Conservation (phyloP, 2,329 filamentous ascomycete genomes). For the Tolypocladium endophyticum region DNA sequence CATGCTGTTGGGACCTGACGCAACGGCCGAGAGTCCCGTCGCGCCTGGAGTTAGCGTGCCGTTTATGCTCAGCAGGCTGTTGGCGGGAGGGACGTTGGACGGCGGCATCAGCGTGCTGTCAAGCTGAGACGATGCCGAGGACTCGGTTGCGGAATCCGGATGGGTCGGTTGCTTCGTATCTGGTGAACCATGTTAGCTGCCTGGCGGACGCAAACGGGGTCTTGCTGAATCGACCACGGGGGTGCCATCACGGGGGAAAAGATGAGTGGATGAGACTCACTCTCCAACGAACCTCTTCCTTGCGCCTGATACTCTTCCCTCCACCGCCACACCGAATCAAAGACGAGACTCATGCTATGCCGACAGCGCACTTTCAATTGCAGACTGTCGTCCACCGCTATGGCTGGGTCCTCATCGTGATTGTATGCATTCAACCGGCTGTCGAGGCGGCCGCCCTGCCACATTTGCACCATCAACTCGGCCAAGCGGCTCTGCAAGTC, state of each 20-base stretch:
- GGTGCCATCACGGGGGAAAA: neutral
- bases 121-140: conserved; percentile 54
- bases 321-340: conserved; percentile 80
- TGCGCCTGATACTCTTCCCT: conserved; percentile 66
- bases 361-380: conserved; percentile 75
- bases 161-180: conserved; percentile 82
- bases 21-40: conserved; percentile 29
- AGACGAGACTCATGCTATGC: conserved; percentile 78
- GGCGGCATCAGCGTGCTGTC: conserved; percentile 46
- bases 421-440: conserved; percentile 34
- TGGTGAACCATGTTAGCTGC: conserved; percentile 6
- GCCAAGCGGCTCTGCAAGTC: conserved; percentile 71
- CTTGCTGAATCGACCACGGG: neutral
- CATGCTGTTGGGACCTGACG: conserved; percentile 32
- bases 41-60: conserved; percentile 42
- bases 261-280: conserved; percentile 33
- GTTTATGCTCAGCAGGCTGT: conserved; percentile 35
- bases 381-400: conserved; percentile 56
- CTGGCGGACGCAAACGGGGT: neutral
- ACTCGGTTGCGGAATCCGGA: conserved; percentile 67
- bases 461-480: conserved; percentile 81
- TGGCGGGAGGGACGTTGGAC: conserved; percentile 25
- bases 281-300: conserved; percentile 59
- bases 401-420: conserved; percentile 36
- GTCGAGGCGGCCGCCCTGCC: conserved; percentile 57